These are phyloP conservation scores for Wickerhamiella sorbophila DNA, from an alignment of 805 yeast species.

Conservation along the genomic window DNA sequence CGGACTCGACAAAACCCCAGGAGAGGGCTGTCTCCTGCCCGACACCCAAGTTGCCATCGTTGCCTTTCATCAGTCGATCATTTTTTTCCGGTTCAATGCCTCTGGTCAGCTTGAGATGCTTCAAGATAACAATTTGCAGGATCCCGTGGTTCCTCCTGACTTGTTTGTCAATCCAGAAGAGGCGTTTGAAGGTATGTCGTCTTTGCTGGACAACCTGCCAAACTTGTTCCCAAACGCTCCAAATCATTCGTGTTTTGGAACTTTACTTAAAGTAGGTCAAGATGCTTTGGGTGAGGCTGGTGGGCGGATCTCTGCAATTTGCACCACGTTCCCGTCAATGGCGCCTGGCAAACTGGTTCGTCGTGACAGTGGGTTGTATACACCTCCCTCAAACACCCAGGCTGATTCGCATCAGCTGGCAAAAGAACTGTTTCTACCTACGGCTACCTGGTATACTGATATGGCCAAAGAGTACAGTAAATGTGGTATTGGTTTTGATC, in stretches of 20 bases:
- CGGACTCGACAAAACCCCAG: conserved; percentile 19
- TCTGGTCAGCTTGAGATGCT: conserved; percentile 10
- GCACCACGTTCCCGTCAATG: conserved; percentile 60
- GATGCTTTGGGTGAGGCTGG: conserved; percentile 45
- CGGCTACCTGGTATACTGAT: conserved; percentile 45
- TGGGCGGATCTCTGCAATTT: conserved; percentile 62
- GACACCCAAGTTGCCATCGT: conserved; percentile 48
- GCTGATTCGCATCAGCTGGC: conserved; percentile 20
- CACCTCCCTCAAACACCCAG: conserved; percentile 16
- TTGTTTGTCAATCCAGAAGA: conserved; percentile 68
- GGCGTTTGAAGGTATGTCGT: conserved; percentile 47
- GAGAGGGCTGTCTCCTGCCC: conserved; percentile 23
- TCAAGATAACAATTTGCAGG: conserved; percentile 26
- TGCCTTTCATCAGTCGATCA: conserved; percentile 58
- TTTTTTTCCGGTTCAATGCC: conserved; percentile 35
- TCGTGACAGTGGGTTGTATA: conserved; percentile 17
- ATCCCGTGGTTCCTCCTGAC: conserved; percentile 59
- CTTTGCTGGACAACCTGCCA: conserved; percentile 50
- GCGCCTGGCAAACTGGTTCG: conserved; percentile 52
- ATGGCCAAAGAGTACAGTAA: conserved; percentile 43
- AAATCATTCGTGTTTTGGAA: conserved; percentile 53
- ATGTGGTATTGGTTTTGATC: conserved; percentile 57
- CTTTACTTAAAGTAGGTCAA: conserved; percentile 58
- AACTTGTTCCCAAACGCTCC: conserved; percentile 28
- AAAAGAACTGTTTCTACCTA: conserved; percentile 42